phyloP scores from a whole-genome alignment of 805 yeast species.

The Suhomyces faveliae region DNA sequence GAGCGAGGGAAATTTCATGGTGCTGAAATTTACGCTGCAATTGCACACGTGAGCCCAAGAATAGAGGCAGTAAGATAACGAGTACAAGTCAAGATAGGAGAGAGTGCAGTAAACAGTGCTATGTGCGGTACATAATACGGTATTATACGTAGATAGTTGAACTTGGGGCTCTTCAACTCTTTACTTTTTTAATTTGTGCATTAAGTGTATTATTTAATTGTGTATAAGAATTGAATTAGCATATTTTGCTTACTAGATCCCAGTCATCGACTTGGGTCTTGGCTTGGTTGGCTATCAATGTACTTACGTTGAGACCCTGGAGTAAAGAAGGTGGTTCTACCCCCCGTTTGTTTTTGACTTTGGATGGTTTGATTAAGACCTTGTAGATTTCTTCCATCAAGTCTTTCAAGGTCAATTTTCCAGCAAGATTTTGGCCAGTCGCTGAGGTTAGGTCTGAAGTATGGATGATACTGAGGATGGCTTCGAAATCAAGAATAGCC shows the following conservation, averaged over 20 bases:
- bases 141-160: too few species aligned
- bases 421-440: conserved; percentile 3
- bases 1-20: conserved; percentile 1
- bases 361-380: conserved; percentile 13
- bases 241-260: conserved; percentile 35
- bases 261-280: conserved; percentile 31
- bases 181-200: background rate
- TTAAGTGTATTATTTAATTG: background rate
- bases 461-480: conserved; percentile 16
- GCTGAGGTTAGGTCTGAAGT: background rate
- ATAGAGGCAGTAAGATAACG: background rate
- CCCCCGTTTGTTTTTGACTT: conserved; percentile 6
- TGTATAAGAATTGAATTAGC: background rate
- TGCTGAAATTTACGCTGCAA: conserved; percentile 3
- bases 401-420: conserved; percentile 19
- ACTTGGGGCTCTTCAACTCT: too few species aligned
- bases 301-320: conserved; percentile 21
- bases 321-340: conserved; percentile 20
- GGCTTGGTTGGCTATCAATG: conserved; percentile 23
- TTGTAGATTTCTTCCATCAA: conserved; percentile 34
- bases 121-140: too few species aligned
- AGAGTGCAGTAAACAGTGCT: background rate
- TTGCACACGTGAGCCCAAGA: background rate
- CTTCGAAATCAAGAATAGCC: conserved; percentile 16
- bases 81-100: background rate